These are phyloP conservation scores for Fusarium sp. DNA, from an alignment of 2,329 filamentous ascomycete genomes.

Conservation along the genomic window DNA sequence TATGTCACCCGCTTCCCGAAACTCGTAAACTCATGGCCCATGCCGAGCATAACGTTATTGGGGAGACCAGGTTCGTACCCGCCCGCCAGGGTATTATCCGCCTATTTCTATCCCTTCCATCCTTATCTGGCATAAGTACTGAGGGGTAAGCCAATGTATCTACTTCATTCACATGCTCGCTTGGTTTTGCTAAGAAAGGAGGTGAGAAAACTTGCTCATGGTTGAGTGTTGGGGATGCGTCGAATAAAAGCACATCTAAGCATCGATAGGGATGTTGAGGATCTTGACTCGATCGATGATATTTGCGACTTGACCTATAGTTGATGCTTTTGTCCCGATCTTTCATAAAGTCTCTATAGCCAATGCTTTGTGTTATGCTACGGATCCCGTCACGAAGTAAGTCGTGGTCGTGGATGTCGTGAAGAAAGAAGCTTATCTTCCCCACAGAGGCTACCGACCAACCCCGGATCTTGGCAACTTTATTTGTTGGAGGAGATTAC, in stretches of 20 bases:
- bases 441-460: neutral
- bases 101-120: neutral
- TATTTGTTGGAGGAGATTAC: neutral
- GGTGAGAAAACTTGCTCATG: neutral
- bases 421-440: neutral
- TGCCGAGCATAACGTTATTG: neutral
- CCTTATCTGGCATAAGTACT: neutral
- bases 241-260: neutral
- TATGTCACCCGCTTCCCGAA: neutral
- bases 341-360: too few relatives aligned
- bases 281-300: neutral
- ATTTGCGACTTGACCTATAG: too few relatives aligned
- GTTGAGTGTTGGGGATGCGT: neutral
- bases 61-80: neutral
- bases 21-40: neutral
- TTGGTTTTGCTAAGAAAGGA: neutral
- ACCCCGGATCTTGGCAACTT: conserved; percentile 10
- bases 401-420: too few relatives aligned
- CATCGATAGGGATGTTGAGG: neutral
- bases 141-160: neutral
- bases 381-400: too few relatives aligned
- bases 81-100: neutral
- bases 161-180: neutral
- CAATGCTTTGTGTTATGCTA: too few relatives aligned
- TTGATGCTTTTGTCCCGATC: too few relatives aligned